Conservation (phyloP, 1,284 basidiomycete species). For the Sporisorium reilianum region DNA sequence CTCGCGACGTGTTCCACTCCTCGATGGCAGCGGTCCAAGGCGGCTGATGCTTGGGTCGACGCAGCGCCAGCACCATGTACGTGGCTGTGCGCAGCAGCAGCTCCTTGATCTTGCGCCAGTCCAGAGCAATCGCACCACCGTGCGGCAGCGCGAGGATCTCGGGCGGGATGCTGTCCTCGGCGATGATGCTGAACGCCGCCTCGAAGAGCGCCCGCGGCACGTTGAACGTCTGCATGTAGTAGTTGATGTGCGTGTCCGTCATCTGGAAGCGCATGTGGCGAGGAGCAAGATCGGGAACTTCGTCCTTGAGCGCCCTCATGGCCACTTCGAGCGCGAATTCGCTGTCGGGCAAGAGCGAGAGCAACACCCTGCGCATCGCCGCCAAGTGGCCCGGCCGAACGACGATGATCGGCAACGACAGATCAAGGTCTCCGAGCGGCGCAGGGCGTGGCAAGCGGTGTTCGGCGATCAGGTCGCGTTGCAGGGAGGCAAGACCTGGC, state of each 20-base stretch:
- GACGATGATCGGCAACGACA: constrained; percentile 14
- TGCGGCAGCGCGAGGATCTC: constrained; percentile 40
- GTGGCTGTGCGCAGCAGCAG: constrained; percentile 33
- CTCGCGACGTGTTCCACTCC: constrained; percentile 18
- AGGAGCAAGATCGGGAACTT: constrained; percentile 20
- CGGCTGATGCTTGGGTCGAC: constrained; percentile 26
- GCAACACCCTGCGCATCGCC: constrained; percentile 35
- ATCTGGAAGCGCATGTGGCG: constrained; percentile 42
- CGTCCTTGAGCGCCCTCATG: constrained; percentile 11
- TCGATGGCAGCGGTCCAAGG: constrained; percentile 33
- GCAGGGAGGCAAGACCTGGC: constrained; percentile 16
- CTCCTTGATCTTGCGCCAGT: constrained; percentile 34
- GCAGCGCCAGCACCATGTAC: constrained; percentile 42
- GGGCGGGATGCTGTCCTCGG: constrained; percentile 30
- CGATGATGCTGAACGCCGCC: constrained; percentile 35
- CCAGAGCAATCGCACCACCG: constrained; percentile 42
- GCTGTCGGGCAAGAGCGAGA: constrained; percentile 29
- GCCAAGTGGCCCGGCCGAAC: constrained; percentile 38
- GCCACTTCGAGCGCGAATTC: constrained; percentile 30
- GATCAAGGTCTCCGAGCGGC: constrained; percentile 25
- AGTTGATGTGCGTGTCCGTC: constrained; percentile 45
- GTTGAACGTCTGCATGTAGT: constrained; percentile 36
- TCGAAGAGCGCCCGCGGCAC: constrained; percentile 31
- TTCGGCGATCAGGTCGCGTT: constrained; percentile 37
- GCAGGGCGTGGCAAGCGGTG: constrained; percentile 21